phyloP scores from a whole-genome alignment of 176 grass and related monocot species.

The Chloris gayana region DNA sequence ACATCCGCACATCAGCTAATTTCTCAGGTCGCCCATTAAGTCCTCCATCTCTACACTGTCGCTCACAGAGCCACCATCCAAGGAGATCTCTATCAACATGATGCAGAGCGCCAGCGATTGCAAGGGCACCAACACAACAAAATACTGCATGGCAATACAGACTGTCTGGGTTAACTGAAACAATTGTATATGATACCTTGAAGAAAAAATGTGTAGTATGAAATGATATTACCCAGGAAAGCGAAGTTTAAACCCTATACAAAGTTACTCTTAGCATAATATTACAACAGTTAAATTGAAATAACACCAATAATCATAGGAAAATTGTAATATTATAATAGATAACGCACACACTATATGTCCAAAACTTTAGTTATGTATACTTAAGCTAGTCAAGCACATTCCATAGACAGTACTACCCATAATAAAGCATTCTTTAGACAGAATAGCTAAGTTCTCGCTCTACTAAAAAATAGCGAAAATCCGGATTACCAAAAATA shows the following conservation, averaged over 20 bases:
- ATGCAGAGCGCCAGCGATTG: conserved; percentile 74
- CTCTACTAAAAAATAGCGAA: conserved; percentile 13
- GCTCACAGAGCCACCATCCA: conserved; percentile 93
- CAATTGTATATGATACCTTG: not conserved
- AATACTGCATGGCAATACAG: conserved; percentile 65
- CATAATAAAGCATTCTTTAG: conserved; percentile 21
- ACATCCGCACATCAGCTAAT: conserved; percentile 72
- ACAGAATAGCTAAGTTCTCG: conserved; percentile 9
- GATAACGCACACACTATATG: conserved; percentile 5
- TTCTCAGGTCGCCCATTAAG: conserved; percentile 90
- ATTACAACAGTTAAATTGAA: not conserved
- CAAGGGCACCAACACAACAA: conserved; percentile 81
- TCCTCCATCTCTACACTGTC: conserved; percentile 89
- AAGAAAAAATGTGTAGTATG: conserved; percentile 12
- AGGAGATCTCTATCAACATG: conserved; percentile 93
- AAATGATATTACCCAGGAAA: conserved; percentile 27
- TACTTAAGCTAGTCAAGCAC: not conserved
- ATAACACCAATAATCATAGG: not conserved
- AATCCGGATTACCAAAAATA: not conserved
- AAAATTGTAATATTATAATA: not conserved
- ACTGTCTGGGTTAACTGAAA: no score
- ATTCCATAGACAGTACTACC: not conserved
- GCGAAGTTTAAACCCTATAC: conserved; percentile 9
- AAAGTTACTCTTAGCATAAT: not conserved
- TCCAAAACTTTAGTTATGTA: not conserved